Conservation (phyloP, 176 grass and related monocot genomes). For the Carex cristatella region DNA sequence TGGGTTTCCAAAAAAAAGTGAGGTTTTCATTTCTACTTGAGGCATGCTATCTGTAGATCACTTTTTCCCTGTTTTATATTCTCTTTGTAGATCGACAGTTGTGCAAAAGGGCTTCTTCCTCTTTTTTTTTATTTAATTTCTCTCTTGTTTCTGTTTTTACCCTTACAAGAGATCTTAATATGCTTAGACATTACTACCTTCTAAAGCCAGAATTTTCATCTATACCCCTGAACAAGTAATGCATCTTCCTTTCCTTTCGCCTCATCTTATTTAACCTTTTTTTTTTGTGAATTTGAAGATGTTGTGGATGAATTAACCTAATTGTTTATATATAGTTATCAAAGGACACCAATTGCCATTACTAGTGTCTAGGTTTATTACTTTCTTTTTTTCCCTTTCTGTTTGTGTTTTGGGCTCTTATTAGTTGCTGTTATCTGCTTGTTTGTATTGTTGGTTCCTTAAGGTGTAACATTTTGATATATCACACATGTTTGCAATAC, state of each 20-base stretch:
- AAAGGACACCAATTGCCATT: background rate
- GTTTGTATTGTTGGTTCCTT: background rate
- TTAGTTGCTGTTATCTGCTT: background rate
- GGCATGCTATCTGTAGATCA: background rate
- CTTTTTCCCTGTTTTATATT: background rate
- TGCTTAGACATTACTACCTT: background rate
- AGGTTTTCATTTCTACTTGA: background rate
- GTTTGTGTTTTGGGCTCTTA: background rate
- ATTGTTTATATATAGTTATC: background rate
- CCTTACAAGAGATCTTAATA: background rate
- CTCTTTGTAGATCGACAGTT: constrained; percentile 9
- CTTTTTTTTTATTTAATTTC: background rate
- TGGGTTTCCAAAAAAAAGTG: constrained; percentile 4
- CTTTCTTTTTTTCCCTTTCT: background rate
- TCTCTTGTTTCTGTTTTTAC: background rate
- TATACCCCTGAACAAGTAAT: background rate
- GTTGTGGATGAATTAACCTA: background rate
- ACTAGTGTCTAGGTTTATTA: background rate
- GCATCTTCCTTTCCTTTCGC: background rate
- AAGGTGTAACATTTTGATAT: background rate
- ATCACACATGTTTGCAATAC: background rate
- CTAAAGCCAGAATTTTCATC: background rate
- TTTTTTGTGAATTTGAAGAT: background rate
- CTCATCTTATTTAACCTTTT: background rate
- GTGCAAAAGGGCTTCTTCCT: background rate